phyloP scores from a whole-genome alignment of 495 filamentous ascomycete genomes.

The Clavariopsis aquatica region DNA sequence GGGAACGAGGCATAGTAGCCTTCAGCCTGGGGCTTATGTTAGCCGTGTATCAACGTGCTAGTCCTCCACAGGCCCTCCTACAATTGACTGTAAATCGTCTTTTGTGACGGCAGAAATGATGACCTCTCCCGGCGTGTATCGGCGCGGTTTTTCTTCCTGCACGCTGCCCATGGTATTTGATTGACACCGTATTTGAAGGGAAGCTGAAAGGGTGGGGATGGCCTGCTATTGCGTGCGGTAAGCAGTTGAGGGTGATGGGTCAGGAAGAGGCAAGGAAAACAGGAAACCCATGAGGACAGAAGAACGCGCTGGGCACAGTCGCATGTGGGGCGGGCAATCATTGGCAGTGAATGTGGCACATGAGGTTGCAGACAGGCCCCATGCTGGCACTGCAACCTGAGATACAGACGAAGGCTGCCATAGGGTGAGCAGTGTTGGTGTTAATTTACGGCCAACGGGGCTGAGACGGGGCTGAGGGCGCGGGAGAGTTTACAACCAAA shows the following conservation, averaged over 20 bases:
- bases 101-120: conserved; percentile 27
- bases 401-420: background rate
- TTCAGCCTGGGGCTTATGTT: conserved; percentile 6
- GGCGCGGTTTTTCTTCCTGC: conserved; percentile 2
- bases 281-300: background rate
- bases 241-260: background rate
- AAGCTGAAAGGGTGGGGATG: background rate
- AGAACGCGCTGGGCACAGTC: background rate
- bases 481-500: too few species aligned
- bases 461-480: too few species aligned
- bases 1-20: conserved; percentile 28
- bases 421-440: background rate
- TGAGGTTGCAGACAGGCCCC: too few species aligned
- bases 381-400: background rate
- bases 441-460: too few species aligned
- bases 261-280: background rate
- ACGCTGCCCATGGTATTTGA: background rate
- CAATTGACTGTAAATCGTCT: conserved; percentile 21
- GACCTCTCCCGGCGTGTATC: conserved; percentile 23
- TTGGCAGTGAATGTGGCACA: too few species aligned
- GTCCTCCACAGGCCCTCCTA: conserved; percentile 1
- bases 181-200: too few species aligned
- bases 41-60: background rate
- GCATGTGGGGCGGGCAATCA: too few species aligned
- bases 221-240: background rate